Base-by-base conservation (phyloP, 176 grass and related monocot species). In the Hordeum marinum region DNA sequence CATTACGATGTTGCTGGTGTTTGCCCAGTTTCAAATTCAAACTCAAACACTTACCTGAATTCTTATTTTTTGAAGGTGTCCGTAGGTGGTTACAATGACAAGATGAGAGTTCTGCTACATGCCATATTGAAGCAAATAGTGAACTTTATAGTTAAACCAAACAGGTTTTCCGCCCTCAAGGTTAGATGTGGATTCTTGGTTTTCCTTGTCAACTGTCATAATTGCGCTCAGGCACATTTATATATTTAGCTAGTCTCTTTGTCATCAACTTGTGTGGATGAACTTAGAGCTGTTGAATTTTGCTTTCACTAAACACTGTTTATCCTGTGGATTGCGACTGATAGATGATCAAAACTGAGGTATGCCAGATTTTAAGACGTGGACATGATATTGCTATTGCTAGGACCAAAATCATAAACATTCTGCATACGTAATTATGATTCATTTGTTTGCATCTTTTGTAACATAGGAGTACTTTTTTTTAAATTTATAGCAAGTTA, bases 121-220 rank as follows among this genome's bases (percentile, higher is more conserved):
- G 89, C 92, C 77, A 89, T 98, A 90, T 40, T 93, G 72, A 85
- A 77, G 41, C 89, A 90, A 75, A 98, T 98, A 86, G 77, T 72
- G 29, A 85, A 95, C 39, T 98, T 98, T 90, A 89, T 93, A 93
- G 93, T 98, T 68, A 95, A 93, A 80, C 91, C 91, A 29, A 89
- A 90, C 85, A 88, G 95, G 64, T 98, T 98, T 93, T 89, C 79
- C 85, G 95, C 92, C 76, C 87, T 93, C 11, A 98, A 95, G 92
- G 95, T 95, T 79, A 90, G 76, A 35, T n/a, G 23, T 74, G 58
- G n/a, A 60, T 82, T 25, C 20, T 74, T 39, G 50, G 23, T 1
- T 90, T 83, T 83, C 26, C 77, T 60, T 76, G 34, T 85, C 69
- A 62, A 61, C 46, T 76, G 14, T 85, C 61, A 52, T 81, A 81